A percentile compares a stretch with the other conserved stretches of the same genome.
Evolutionary conservation across 345 rosid species (phyloP).

Genomic region (Hypericum perforatum): DNA sequence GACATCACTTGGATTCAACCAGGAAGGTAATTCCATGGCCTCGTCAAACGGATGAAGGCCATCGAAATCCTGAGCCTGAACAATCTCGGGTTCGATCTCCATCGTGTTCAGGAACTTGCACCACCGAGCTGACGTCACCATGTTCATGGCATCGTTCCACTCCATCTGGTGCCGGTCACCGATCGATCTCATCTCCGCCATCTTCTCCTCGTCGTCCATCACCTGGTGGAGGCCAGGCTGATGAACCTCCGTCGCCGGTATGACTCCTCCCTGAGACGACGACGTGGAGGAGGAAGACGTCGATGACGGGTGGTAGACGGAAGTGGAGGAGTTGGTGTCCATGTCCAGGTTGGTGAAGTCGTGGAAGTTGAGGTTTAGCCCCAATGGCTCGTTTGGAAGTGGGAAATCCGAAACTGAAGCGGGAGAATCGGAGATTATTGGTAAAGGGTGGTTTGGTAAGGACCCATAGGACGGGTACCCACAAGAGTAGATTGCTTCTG

Average conservation of each 20-base stretch:
- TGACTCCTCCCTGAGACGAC: too few species aligned
- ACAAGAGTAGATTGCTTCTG: conserved; percentile 17
- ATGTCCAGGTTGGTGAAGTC: too few species aligned
- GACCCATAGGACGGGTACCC: conserved; percentile 19
- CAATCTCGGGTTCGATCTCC: conserved; percentile 34
- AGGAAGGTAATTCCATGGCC: conserved; percentile 73
- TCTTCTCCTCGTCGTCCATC: conserved; percentile 47
- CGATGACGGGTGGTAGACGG: conserved; percentile 32
- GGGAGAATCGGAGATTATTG: conserved; percentile 17
- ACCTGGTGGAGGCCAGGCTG: conserved; percentile 41
- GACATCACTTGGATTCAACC: conserved; percentile 65
- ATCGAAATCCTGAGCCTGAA: conserved; percentile 31
- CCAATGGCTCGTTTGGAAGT: conserved; percentile 37
- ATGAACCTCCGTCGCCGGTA: conserved; percentile 12
- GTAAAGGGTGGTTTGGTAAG: conserved; percentile 22
- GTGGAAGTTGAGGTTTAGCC: too few species aligned
- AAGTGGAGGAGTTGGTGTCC: too few species aligned
- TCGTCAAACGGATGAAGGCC: conserved; percentile 55
- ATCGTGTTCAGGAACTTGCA: conserved; percentile 52
- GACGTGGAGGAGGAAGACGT: conserved; percentile 53
- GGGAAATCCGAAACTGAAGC: conserved; percentile 30
- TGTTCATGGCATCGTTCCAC: conserved; percentile 65
- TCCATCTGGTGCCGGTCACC: conserved; percentile 77
- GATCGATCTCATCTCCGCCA: conserved; percentile 64
- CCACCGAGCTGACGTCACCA: conserved; percentile 76